A percentile compares a stretch with the other conserved stretches of the same genome.
These are phyloP conservation scores for Bruguiera hainesii DNA, from an alignment of 441 rosid genomes.

Conservation along the genomic window DNA sequence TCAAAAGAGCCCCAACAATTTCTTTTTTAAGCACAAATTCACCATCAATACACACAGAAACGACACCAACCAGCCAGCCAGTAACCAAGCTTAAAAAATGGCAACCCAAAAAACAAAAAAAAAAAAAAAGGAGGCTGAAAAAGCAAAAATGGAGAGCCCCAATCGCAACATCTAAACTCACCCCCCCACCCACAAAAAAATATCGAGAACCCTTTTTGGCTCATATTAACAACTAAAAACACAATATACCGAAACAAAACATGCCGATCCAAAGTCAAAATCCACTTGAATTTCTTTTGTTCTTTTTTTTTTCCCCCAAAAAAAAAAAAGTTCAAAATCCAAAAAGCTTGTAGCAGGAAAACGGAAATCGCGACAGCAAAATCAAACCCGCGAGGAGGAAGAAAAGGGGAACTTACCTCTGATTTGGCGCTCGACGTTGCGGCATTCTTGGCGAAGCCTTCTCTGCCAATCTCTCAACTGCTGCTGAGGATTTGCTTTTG, in stretches of 20 bases:
- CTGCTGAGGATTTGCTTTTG: constrained; percentile 66
- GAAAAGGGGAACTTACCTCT: constrained; percentile 38
- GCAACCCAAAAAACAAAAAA: background rate
- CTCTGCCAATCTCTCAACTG: constrained; percentile 82
- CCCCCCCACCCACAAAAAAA: too few species aligned
- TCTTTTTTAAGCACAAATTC: background rate
- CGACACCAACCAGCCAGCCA: background rate
- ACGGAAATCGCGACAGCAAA: too few species aligned
- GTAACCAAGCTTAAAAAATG: too few species aligned
- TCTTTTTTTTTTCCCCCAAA: background rate
- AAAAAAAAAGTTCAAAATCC: background rate
- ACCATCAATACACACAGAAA: constrained; percentile 16
- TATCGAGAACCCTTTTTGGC: background rate
- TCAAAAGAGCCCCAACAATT: background rate
- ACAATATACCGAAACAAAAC: constrained; percentile 7
- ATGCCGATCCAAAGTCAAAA: background rate
- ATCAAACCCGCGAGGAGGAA: too few species aligned
- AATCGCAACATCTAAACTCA: background rate
- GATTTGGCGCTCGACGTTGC: constrained; percentile 82
- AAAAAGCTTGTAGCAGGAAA: background rate
- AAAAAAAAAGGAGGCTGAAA: background rate
- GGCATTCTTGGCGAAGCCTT: constrained; percentile 70
- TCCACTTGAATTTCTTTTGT: background rate
- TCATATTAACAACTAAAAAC: background rate
- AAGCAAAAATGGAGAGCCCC: background rate